These are phyloP conservation scores for Starmerella sirachaensis DNA, from an alignment of 805 yeast species.

Conservation along the genomic window DNA sequence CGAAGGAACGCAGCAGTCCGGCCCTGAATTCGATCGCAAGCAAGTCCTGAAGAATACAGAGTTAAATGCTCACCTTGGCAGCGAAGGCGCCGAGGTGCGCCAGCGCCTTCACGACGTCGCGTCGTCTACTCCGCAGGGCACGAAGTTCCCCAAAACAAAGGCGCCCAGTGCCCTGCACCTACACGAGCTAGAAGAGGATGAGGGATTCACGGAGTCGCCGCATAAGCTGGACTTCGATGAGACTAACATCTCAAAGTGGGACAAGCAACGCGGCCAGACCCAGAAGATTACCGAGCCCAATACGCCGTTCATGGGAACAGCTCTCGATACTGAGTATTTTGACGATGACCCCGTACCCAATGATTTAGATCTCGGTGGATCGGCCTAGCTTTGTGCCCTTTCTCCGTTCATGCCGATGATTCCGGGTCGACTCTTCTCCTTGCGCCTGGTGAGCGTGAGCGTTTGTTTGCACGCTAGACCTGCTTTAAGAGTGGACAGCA, in stretches of 20 bases:
- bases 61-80: slow-evolving; percentile 42
- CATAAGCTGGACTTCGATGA: slow-evolving; percentile 19
- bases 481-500: no score
- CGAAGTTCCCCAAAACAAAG: slow-evolving; percentile 22
- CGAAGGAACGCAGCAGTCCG: background rate
- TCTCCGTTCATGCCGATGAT: background rate
- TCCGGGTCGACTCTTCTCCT: no score
- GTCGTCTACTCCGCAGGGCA: background rate
- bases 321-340: slow-evolving; percentile 24
- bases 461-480: no score
- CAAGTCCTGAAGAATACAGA: slow-evolving; percentile 71
- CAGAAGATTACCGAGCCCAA: slow-evolving; percentile 23
- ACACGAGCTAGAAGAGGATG: slow-evolving; percentile 13
- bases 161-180: slow-evolving; percentile 21
- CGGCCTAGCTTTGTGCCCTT: slow-evolving; percentile 3
- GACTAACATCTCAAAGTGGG: slow-evolving; percentile 20
- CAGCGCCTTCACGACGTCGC: background rate
- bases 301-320: slow-evolving; percentile 25
- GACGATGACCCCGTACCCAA: slow-evolving; percentile 24
- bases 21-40: slow-evolving; percentile 35
- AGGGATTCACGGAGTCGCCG: slow-evolving; percentile 13
- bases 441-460: no score
- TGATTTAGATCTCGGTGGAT: slow-evolving; percentile 15
- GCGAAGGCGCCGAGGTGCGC: slow-evolving; percentile 17
- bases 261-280: slow-evolving; percentile 23